Evolutionary conservation across 345 rosid species (phyloP).

Genomic region (Rhizophora apiculata): DNA sequence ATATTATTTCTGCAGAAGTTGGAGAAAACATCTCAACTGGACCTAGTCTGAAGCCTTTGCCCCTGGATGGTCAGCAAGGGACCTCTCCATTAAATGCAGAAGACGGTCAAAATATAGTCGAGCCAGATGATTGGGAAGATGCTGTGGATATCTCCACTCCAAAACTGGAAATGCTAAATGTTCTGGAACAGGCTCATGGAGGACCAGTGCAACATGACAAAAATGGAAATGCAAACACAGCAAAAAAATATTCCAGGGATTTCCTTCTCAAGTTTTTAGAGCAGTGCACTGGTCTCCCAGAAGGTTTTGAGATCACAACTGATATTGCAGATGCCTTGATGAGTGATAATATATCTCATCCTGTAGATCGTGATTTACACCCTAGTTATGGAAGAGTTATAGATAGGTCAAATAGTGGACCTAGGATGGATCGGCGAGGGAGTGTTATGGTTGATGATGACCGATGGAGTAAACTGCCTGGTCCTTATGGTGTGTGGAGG

Average conservation of each 20-base stretch:
- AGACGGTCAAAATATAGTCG: slow-evolving; percentile 46
- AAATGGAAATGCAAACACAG: slow-evolving; percentile 39
- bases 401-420: slow-evolving; percentile 59
- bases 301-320: slow-evolving; percentile 46
- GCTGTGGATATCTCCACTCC: slow-evolving; percentile 84
- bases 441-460: slow-evolving; percentile 59
- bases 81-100: slow-evolving; percentile 31
- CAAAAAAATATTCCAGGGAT: slow-evolving; percentile 89
- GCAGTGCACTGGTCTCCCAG: slow-evolving; percentile 64
- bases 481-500: slow-evolving; percentile 49
- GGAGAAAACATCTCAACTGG: slow-evolving; percentile 23
- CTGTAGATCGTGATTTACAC: slow-evolving; percentile 50
- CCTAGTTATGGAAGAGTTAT: slow-evolving; percentile 56
- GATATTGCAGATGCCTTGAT: slow-evolving; percentile 50
- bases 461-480: slow-evolving; percentile 57
- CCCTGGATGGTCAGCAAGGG: slow-evolving; percentile 28
- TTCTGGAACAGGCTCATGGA: slow-evolving; percentile 22
- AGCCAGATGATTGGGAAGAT: slow-evolving; percentile 98
- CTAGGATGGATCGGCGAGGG: slow-evolving; percentile 74
- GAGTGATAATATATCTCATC: slow-evolving; percentile 35
- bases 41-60: slow-evolving; percentile 35
- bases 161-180: slow-evolving; percentile 53
- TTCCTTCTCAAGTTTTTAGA: slow-evolving; percentile 79
- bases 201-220: slow-evolving; percentile 31
- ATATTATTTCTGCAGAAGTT: slow-evolving; percentile 27